Evolutionary conservation across 352 stramenopile species (phyloP), one percentile per base, ranked within the genome.

Genomic region (Pythium vanterpoolii): DNA sequence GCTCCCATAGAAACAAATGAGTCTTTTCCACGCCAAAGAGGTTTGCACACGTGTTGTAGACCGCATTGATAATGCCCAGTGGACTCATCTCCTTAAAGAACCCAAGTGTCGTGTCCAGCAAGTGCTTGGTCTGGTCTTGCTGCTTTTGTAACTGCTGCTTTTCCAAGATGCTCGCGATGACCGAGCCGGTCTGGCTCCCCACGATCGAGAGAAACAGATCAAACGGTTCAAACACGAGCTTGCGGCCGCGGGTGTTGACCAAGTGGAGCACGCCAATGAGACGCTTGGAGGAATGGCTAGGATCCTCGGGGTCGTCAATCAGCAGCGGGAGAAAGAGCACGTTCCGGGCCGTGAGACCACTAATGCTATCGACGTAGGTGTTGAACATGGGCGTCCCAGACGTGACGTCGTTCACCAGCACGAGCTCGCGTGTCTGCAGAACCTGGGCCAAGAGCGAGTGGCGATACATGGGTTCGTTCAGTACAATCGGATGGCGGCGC

Each of bases 51-150:
- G 82, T 77, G 39, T 92, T 92, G 73, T 88, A 90, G 19, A 92
- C 82, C 2, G 79, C 82, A 56, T 90, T 92, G 43, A 92, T 89
- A 46, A 92, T 70, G 5, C 82, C 82, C 18, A 92, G 62, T 27
- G 79, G 77, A 43, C 77, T 89, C 77, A 89, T 87, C 62, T 92
- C 82, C 60, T 89, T 89, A 64, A 90, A 90, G 51, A 92, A 89
- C 11, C 74, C 76, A 72, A 90, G 83, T 18, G 79, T 88, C 16
- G 77, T 86, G 45, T 92, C 82, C 11, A 92, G 54, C 6, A 92
- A 49, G 43, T 76, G 54, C 4, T 60, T 72, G 19, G 81, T 88
- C 58, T 92, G 75, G 34, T 87, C 79, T 52, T 89, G 79, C 23
- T 87, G 74, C 23, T 74, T 74, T 27, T 86, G 53, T 67, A 87